Conservation (phyloP, 805 yeast species). For the Lipomyces oligophaga region DNA sequence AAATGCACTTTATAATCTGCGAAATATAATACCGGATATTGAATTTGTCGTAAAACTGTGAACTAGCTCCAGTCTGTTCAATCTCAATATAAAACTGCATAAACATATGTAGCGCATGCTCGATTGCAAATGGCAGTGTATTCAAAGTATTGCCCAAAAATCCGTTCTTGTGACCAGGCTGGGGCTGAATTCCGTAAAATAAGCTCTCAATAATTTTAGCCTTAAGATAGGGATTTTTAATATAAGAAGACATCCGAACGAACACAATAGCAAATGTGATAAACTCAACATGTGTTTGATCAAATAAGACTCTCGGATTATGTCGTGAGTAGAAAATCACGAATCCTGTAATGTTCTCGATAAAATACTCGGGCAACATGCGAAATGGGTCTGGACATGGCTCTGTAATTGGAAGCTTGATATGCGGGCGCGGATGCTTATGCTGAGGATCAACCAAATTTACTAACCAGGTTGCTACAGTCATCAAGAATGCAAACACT, state of each 20-base stretch:
- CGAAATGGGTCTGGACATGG: constrained; percentile 69
- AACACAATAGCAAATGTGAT: constrained; percentile 71
- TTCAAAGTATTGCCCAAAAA: constrained; percentile 65
- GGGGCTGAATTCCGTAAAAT: constrained; percentile 60
- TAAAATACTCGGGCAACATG: constrained; percentile 76
- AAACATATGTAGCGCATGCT: constrained; percentile 73
- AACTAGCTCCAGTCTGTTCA: constrained; percentile 91
- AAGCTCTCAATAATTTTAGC: constrained; percentile 76
- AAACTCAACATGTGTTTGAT: constrained; percentile 38
- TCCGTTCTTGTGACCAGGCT: constrained; percentile 50
- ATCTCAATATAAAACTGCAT: constrained; percentile 90
- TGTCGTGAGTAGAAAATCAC: constrained; percentile 55
- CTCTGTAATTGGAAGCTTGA: constrained; percentile 53
- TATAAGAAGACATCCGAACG: constrained; percentile 58
- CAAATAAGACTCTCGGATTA: constrained; percentile 55
- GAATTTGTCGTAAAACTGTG: constrained; percentile 95
- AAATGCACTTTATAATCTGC: constrained; percentile 72
- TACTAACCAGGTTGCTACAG: constrained; percentile 67
- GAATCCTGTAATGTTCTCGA: constrained; percentile 78
- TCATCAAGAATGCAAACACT: constrained; percentile 71
- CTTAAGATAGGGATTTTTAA: constrained; percentile 92
- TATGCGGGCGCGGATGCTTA: constrained; percentile 50
- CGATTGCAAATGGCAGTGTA: constrained; percentile 55
- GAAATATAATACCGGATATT: constrained; percentile 85
- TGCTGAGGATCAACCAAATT: constrained; percentile 72